These are phyloP conservation scores for Botrytis sinoallii DNA, from an alignment of 2,329 filamentous ascomycete species.

Conservation along the genomic window DNA sequence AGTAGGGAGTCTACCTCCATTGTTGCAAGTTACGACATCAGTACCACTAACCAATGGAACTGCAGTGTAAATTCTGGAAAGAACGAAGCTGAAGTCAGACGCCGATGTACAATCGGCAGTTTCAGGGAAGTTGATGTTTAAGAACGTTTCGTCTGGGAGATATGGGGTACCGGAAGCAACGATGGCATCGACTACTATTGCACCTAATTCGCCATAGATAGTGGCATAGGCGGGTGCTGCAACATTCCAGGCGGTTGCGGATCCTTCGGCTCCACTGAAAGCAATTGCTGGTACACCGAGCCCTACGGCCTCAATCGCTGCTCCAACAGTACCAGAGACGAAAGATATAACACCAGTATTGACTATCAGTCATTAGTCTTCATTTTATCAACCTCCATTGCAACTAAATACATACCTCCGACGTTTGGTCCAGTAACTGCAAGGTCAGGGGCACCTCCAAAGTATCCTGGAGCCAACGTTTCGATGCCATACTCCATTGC, in stretches of 20 bases:
- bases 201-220: slow-evolving; percentile 5
- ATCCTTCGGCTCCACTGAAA: slow-evolving; percentile 13
- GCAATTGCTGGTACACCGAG: slow-evolving; percentile 4
- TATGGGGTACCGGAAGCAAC: slow-evolving; percentile 5
- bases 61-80: slow-evolving; percentile 1
- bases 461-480: neutral
- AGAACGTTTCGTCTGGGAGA: neutral
- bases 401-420: neutral
- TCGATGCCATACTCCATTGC: slow-evolving; percentile 2
- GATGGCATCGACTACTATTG: neutral
- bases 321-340: slow-evolving; percentile 5
- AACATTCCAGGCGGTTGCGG: neutral
- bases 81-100: slow-evolving; percentile 6
- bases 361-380: neutral
- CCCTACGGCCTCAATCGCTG: neutral
- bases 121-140: slow-evolving; percentile 2
- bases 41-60: neutral
- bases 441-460: slow-evolving; percentile 8
- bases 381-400: neutral
- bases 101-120: neutral
- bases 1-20: slow-evolving; percentile 11
- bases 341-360: slow-evolving; percentile 12
- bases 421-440: slow-evolving; percentile 10
- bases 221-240: neutral
- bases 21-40: slow-evolving; percentile 4